Base-by-base conservation (phyloP, 768 basidiomycete genomes). In the Clavulina sp. region DNA sequence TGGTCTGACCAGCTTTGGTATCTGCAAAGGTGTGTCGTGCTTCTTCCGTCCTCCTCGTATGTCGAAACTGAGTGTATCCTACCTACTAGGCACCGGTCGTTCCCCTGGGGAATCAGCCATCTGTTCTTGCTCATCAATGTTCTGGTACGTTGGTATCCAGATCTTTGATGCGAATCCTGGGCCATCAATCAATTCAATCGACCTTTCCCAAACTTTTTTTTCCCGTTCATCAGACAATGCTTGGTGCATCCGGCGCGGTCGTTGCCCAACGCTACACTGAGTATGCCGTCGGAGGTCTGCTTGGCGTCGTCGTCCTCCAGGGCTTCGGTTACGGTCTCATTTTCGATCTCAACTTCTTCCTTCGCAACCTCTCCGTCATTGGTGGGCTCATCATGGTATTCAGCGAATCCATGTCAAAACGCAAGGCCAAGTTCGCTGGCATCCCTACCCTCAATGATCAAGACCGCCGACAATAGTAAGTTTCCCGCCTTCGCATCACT, bases 281-380 rank as follows among this genome's bases (percentile, higher is more conserved):
- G 70, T 81, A 77, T 63, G 82, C 92, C 13, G 85, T 93, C 57
- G 78, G 79, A 43, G 91, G 89, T 58, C 82, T 99, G 43, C 74
- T 97, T 50, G 73, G 70, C 48, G 95, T 97, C 48, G 92, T 99
- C 52, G 68, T 97, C 59, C 78, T 91, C 41, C 95, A 99, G 68
- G 93, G 93, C 41, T 84, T 99, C 59, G 95, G 95, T 59, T 99
- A 99, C 62, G 95, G 95, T 31, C 84, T 99, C 64, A 93, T 99
- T 62, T 99, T 99, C 67, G 95, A 97, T 73, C 75, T 97, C 65
- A 97, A 86, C 70, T 99, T 99, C 76, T 99, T 99, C 88, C 82
- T 97, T 41, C 91, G 95, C 65, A 99, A 97, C 68, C 74, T 99
- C 52, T 85, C 82, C 56, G 95, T 99, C 63, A 89, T 97, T 56